Base-by-base conservation (phyloP, 192 early-diverging fungal species). In the Entomortierella parvispora region DNA sequence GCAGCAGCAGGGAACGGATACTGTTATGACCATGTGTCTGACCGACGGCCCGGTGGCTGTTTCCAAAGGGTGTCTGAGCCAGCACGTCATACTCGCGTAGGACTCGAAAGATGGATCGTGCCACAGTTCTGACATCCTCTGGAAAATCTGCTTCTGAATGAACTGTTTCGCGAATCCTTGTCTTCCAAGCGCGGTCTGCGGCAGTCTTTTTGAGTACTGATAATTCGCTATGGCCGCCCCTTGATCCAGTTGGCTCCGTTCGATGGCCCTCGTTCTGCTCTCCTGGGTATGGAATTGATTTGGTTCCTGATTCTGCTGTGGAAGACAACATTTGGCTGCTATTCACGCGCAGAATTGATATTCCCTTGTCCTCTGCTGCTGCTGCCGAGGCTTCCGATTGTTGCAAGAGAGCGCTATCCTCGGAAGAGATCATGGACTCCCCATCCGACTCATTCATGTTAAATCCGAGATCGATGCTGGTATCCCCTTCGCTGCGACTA, bases 31-130 rank as follows among this genome's bases (percentile, higher is more conserved):
- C 50, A 15, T 59, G n/a, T n/a, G n/a, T n/a, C n/a, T n/a, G n/a
- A n/a, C n/a, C n/a, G n/a, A n/a, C n/a, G 48, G 25, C 23, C 42
- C 22, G 37, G 53, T n/a, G 42, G 23, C 4, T 22, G 26, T 11
- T 14, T 17, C 59, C 20, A 2, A 22, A 14, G 11, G 40, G 29
- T 47, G 31, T 18, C 37, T 37, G 28, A 25, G 55, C 31, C 5
- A 48, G 31, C 20, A 81, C 8, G 51, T 81, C 80, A 65, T 70
- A 77, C 37, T 81, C 80, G 10, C 72, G 59, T 1, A 81, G 57
- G n/a, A 81, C 61, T 48, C 65, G 65, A 58, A 81, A 78, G 29
- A 81, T 62, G 7, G 80, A 68, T 26, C 74, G 47, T 2, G 71
- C 80, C 17, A 81, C 63, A 2, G 69, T 81, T 29, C 34, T 40